A percentile compares a stretch with the other conserved stretches of the same genome.
phyloP scores from a whole-genome alignment of 495 filamentous ascomycete species.

The Aspergillus heteromorphus region DNA sequence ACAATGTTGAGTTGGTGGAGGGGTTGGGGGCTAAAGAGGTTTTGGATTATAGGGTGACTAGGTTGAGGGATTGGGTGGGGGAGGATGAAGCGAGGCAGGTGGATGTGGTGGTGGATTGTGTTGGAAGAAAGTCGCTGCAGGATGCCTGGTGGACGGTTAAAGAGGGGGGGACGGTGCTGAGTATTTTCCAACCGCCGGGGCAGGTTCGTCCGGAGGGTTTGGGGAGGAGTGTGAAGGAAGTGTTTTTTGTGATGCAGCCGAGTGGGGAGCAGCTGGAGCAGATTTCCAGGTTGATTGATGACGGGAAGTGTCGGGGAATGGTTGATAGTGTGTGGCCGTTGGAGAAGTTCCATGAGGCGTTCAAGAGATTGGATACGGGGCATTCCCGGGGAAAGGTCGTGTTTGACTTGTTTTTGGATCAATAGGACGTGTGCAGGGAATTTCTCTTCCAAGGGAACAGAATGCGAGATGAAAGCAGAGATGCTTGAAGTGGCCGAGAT shows the following conservation, averaged over 20 bases:
- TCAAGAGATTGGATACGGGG: conserved; percentile 39
- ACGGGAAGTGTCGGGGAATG: conserved; percentile 29
- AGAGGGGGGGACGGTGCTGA: conserved; percentile 40
- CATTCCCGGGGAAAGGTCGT: conserved; percentile 40
- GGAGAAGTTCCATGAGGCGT: conserved; percentile 41
- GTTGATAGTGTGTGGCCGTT: conserved; percentile 47
- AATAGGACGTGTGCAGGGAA: background rate
- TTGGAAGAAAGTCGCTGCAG: conserved; percentile 39
- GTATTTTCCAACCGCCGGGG: conserved; percentile 48
- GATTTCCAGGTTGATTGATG: conserved; percentile 39
- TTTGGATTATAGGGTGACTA: conserved; percentile 36
- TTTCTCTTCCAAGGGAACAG: too few relatives aligned
- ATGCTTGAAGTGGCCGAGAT: too few relatives aligned
- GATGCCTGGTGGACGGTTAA: conserved; percentile 43
- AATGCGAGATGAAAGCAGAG: too few relatives aligned
- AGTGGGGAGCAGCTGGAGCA: conserved; percentile 34
- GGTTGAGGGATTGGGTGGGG: conserved; percentile 31
- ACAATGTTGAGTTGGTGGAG: conserved; percentile 39
- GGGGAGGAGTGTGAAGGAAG: conserved; percentile 23
- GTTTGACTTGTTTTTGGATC: conserved; percentile 23
- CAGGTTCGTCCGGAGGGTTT: conserved; percentile 30
- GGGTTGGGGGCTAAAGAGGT: conserved; percentile 40
- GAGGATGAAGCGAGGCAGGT: conserved; percentile 24
- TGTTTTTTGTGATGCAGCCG: conserved; percentile 44
- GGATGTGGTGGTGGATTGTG: conserved; percentile 49